phyloP scores from a whole-genome alignment of 2,329 filamentous ascomycete species.

The Endoconidiophora polonica region DNA sequence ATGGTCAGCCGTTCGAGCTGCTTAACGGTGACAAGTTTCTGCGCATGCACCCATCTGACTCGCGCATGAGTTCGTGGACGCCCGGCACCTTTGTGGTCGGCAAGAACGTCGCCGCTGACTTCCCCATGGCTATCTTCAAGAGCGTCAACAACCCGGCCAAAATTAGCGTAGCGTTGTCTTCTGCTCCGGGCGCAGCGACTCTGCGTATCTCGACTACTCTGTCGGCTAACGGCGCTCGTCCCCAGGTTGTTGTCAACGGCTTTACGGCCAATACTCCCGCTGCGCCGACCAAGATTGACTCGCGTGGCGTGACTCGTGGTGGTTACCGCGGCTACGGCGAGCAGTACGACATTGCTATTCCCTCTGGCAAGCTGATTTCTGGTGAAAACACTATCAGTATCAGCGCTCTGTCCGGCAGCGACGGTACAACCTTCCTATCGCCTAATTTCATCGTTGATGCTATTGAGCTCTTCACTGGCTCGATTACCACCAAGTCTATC shows the following conservation, averaged over 20 bases:
- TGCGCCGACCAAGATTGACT: slow-evolving; percentile 46
- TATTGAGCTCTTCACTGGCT: slow-evolving; percentile 12
- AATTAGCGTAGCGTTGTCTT: slow-evolving; percentile 39
- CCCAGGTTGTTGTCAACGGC: slow-evolving; percentile 38
- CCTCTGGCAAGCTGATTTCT: slow-evolving; percentile 38
- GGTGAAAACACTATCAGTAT: slow-evolving; percentile 49
- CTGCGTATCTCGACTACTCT: slow-evolving; percentile 50
- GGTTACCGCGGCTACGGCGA: slow-evolving; percentile 48
- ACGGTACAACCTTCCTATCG: slow-evolving; percentile 35
- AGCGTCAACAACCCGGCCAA: slow-evolving; percentile 40
- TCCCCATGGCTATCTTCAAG: slow-evolving; percentile 53
- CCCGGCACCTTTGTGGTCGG: slow-evolving; percentile 45
- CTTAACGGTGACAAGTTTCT: slow-evolving; percentile 50
- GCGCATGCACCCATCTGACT: slow-evolving; percentile 52
- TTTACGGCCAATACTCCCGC: slow-evolving; percentile 31
- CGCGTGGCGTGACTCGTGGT: slow-evolving; percentile 46
- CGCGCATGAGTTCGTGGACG: slow-evolving; percentile 44
- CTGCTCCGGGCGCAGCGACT: slow-evolving; percentile 36
- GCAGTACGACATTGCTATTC: slow-evolving; percentile 45
- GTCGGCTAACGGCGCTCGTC: slow-evolving; percentile 41
- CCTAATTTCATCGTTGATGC: slow-evolving; percentile 30
- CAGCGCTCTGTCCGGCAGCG: slow-evolving; percentile 39
- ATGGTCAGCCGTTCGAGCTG: slow-evolving; percentile 47
- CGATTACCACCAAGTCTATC: not conserved
- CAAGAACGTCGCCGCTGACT: slow-evolving; percentile 31